Conservation (phyloP, 768 basidiomycete genomes). For the Suillus paluster region DNA sequence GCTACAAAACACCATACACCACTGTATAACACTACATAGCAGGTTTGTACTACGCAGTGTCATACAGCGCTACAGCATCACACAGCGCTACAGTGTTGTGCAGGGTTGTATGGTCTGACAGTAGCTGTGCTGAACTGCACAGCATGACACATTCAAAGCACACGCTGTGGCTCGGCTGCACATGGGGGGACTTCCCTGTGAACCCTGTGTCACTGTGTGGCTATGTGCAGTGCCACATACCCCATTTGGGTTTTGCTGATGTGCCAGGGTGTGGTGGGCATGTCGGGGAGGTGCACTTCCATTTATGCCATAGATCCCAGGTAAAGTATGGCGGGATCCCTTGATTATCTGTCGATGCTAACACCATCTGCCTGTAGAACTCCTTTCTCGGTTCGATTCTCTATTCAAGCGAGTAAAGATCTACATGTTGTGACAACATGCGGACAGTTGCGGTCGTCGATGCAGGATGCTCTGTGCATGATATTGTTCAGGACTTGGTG, state of each 20-base stretch:
- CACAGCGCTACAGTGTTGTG: not conserved
- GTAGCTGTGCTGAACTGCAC: not conserved
- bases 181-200: not conserved
- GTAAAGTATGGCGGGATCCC: not conserved
- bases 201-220: not conserved
- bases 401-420: constrained; percentile 2
- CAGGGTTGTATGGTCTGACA: not conserved
- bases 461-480: constrained; percentile 15
- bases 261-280: not conserved
- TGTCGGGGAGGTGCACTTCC: constrained; percentile 2
- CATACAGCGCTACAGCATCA: not conserved
- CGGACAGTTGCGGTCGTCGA: constrained; percentile 11
- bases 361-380: not conserved
- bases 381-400: constrained; percentile 3
- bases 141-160: not conserved
- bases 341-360: not conserved
- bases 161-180: not conserved
- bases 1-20: not conserved
- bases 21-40: not conserved
- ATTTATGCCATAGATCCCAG: not conserved
- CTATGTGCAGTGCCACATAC: not conserved
- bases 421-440: not conserved
- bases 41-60: not conserved
- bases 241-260: constrained; percentile 3
- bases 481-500: constrained; percentile 15